phyloP scores from a whole-genome alignment of 768 basidiomycete genomes.

The Tulasnella sp. region DNA sequence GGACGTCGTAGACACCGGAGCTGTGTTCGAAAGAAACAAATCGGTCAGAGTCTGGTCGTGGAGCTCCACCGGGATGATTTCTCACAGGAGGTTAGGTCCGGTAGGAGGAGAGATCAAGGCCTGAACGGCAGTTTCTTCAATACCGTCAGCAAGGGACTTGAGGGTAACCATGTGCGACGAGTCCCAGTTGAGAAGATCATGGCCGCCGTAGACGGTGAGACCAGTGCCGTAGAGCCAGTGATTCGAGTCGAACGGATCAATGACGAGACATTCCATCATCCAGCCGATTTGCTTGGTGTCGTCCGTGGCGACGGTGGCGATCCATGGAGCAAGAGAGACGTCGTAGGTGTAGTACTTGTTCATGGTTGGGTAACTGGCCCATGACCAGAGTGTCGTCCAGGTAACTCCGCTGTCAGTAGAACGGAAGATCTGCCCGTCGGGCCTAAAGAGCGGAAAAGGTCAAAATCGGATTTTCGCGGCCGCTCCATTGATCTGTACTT shows the following conservation, averaged over 20 bases:
- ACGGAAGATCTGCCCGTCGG: slow-evolving; percentile 63
- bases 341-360: slow-evolving; percentile 52
- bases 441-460: slow-evolving; percentile 39
- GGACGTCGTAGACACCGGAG: slow-evolving; percentile 7
- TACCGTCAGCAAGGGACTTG: slow-evolving; percentile 57
- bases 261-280: slow-evolving; percentile 64
- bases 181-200: slow-evolving; percentile 59
- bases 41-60: background rate
- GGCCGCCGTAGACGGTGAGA: slow-evolving; percentile 57
- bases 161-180: slow-evolving; percentile 56
- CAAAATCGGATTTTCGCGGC: background rate
- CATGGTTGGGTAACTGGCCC: slow-evolving; percentile 48
- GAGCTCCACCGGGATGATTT: slow-evolving; percentile 38
- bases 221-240: slow-evolving; percentile 73
- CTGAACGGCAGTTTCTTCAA: slow-evolving; percentile 60
- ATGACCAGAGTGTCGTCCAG: slow-evolving; percentile 59
- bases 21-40: background rate
- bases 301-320: slow-evolving; percentile 23
- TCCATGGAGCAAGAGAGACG: slow-evolving; percentile 41
- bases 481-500: background rate
- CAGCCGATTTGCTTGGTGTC: slow-evolving; percentile 48
- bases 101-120: slow-evolving; percentile 58
- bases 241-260: slow-evolving; percentile 65
- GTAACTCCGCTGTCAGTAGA: slow-evolving; percentile 56
- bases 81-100: slow-evolving; percentile 57